phyloP scores from a whole-genome alignment of 1,139 yeast species.

The Meyerozyma athensensis region DNA sequence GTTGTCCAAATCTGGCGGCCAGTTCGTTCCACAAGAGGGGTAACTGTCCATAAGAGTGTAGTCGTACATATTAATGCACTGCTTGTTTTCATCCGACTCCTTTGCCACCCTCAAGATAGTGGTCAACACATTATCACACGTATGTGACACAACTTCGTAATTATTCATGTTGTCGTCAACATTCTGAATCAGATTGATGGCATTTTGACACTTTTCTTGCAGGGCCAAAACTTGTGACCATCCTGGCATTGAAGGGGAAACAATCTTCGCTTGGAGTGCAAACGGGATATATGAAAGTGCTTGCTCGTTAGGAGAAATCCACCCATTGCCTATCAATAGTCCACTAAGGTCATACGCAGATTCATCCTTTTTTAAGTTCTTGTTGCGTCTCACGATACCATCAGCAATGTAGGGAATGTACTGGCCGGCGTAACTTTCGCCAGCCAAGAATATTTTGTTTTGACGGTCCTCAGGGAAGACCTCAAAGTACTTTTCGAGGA shows the following conservation, averaged over 20 bases:
- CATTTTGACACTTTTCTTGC: constrained; percentile 62
- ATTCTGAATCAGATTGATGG: constrained; percentile 31
- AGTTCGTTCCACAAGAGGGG: constrained; percentile 89
- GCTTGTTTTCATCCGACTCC: constrained; percentile 27
- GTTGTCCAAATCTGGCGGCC: constrained; percentile 75
- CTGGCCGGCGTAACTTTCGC: constrained; percentile 97
- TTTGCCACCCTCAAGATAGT: constrained; percentile 35
- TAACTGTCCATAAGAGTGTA: constrained; percentile 62
- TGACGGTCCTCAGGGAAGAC: constrained; percentile 68
- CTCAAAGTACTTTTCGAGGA: constrained; percentile 61
- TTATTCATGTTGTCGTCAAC: constrained; percentile 19
- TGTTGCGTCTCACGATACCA: constrained; percentile 50
- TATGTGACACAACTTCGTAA: constrained; percentile 28
- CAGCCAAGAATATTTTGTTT: constrained; percentile 75
- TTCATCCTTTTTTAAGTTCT: constrained; percentile 15
- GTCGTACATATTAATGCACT: constrained; percentile 83
- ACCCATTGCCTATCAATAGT: constrained; percentile 87
- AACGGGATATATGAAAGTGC: constrained; percentile 78
- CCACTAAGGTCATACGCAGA: constrained; percentile 51
- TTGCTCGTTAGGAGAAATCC: constrained; percentile 90
- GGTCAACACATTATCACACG: constrained; percentile 49
- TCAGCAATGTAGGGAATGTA: constrained; percentile 85
- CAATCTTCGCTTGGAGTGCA: constrained; percentile 54
- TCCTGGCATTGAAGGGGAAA: constrained; percentile 35
- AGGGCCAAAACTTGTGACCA: constrained; percentile 39